These are phyloP conservation scores for Colletotrichum tropicicola DNA, from an alignment of 2,329 filamentous ascomycete genomes.

Conservation along the genomic window DNA sequence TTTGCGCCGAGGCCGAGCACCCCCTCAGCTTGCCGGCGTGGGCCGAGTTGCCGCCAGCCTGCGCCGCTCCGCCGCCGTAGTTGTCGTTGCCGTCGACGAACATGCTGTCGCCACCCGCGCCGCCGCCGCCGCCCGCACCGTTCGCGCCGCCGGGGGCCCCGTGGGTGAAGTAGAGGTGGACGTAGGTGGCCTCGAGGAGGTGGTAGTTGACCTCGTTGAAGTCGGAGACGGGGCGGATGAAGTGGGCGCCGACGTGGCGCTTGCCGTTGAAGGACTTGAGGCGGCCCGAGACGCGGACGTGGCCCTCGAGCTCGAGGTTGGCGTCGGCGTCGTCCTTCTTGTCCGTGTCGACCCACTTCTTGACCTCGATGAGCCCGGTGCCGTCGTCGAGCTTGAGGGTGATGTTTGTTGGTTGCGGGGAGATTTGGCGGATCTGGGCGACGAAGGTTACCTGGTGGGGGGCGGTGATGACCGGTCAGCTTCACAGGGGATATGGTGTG, in stretches of 20 bases:
- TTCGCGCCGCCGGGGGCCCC: conserved; percentile 64
- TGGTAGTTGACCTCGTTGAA: conserved; percentile 96
- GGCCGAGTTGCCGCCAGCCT: conserved; percentile 41
- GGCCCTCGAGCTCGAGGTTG: conserved; percentile 75
- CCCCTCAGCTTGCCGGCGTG: conserved; percentile 49
- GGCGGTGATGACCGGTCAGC: not conserved
- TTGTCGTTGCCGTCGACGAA: conserved; percentile 62
- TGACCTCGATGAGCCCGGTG: conserved; percentile 90
- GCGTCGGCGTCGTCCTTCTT: conserved; percentile 57
- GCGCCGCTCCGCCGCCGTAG: conserved; percentile 47
- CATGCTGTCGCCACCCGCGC: conserved; percentile 55
- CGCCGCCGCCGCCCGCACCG: conserved; percentile 47
- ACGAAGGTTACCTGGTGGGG: conserved; percentile 70
- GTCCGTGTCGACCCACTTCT: conserved; percentile 81
- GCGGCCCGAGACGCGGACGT: conserved; percentile 87
- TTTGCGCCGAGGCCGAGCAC: conserved; percentile 68
- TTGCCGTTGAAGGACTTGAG: conserved; percentile 87
- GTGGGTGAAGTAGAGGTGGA: conserved; percentile 84
- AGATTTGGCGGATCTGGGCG: conserved; percentile 89
- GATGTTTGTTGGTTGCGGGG: conserved; percentile 87
- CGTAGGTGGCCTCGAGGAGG: conserved; percentile 86
- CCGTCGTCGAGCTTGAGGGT: conserved; percentile 96
- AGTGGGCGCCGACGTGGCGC: conserved; percentile 80
- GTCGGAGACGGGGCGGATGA: conserved; percentile 82
- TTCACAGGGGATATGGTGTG: not conserved